Evolutionary conservation across 1,284 basidiomycete species (phyloP), one percentile per base, ranked within the genome.

Genomic region (Pseudozyma thailandica): DNA sequence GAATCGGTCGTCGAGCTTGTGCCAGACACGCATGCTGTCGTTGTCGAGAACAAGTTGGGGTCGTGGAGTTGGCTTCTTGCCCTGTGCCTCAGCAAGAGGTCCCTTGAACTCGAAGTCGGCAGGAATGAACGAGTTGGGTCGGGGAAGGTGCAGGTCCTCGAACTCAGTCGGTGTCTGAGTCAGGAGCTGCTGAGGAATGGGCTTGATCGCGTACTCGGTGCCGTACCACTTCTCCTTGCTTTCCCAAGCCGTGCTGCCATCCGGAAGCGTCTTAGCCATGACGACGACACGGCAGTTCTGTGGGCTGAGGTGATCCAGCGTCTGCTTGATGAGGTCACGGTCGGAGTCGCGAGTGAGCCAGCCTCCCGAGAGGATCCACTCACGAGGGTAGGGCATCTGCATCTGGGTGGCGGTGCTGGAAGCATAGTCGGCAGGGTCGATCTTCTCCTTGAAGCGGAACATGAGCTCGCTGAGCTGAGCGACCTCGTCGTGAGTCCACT

Each of bases 371-470:
- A 99, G 85, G 15, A 93, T 82, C 72, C 90, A 87, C 46, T 94
- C 90, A 31, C 88, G 87, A n/a, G 94, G 92, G 43, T 90, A 87
- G 1, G 92, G 92, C 86, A 89, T 87, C 47, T 89, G 84, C 88
- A 98, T 89, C 77, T 88, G 88, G 69, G 90, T 89, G 0, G 93
- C 84, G 16, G 97, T 86, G 81, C 87, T 88, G 10, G 90, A 89
- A 4, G 91, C 92, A 82, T 97, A 96, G 61, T 88, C 86, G 46
- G 93, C 90, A 0, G 93, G 90, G 18, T 88, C 82, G 41, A 86
- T 86, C 84, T 96, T 94, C 83, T 98, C 95, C 50, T 90, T 88
- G 83, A 96, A 98, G 33, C 90, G 88, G 87, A 97, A 98, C 23
- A 88, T 88, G 30, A 90, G 91, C 30, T 88, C 85, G 28, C 90